A percentile compares a stretch with the other conserved stretches of the same genome.
Conservation (phyloP, 805 yeast genomes). For the Yarrowia sp. region DNA sequence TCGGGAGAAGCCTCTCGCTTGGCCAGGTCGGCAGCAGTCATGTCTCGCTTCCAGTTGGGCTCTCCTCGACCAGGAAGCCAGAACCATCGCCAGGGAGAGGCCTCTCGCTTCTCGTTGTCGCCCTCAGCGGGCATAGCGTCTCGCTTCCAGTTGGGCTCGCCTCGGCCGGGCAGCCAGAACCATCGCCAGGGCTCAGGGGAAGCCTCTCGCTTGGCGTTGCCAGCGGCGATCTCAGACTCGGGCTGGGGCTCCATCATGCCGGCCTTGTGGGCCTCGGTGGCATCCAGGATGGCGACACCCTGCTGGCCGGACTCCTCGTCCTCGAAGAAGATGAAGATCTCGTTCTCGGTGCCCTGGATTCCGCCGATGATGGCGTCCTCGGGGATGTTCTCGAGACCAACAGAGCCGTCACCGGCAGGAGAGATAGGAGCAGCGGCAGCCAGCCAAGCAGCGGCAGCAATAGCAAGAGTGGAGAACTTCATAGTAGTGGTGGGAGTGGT, state of each 20-base stretch:
- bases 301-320: conserved; percentile 9
- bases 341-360: conserved; percentile 1
- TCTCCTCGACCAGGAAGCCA: neutral
- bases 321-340: conserved; percentile 1
- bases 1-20: conserved; percentile 13
- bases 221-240: neutral
- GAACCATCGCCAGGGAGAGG: conserved; percentile 2
- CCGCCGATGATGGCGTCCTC: neutral
- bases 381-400: neutral
- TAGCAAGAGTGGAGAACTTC: conserved; percentile 10
- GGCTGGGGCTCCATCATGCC: neutral
- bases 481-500: neutral
- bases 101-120: neutral
- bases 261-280: neutral
- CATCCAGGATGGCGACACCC: conserved; percentile 1
- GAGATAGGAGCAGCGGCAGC: neutral
- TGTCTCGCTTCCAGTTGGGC: conserved; percentile 23
- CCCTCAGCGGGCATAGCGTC: neutral
- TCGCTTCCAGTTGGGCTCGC: conserved; percentile 24
- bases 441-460: conserved; percentile 5
- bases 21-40: neutral
- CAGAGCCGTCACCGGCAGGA: neutral
- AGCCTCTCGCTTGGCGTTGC: neutral
- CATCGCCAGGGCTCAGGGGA: conserved; percentile 24
- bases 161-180: neutral